A percentile compares a stretch with the other conserved stretches of the same genome.
These are phyloP conservation scores for Gaillardinia entomophila DNA, from an alignment of 805 yeast species.

Conservation along the genomic window DNA sequence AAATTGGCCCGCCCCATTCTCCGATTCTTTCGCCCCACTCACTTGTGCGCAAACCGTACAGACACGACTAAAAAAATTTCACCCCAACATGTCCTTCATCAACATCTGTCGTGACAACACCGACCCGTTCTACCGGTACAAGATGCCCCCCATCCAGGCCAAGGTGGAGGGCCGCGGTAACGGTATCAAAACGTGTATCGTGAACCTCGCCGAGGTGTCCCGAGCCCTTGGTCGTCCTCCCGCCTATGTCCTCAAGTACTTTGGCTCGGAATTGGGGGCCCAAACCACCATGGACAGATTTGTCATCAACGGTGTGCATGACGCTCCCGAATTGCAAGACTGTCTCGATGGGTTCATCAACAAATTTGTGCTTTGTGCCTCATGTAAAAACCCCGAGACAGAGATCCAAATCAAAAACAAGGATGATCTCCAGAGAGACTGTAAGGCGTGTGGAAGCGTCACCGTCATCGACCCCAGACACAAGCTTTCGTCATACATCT, in stretches of 20 bases:
- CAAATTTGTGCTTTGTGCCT: conserved; percentile 88
- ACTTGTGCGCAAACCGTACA: too few species aligned
- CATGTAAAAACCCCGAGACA: conserved; percentile 97
- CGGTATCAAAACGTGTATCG: conserved; percentile 94
- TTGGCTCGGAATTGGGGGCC: conserved; percentile 96
- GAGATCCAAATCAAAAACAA: conserved; percentile 76
- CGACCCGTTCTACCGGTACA: conserved; percentile 98
- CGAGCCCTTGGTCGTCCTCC: conserved; percentile 93
- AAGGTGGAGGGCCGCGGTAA: conserved; percentile 98
- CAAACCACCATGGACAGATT: conserved; percentile 83
- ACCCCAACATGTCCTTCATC: conserved; percentile 65
- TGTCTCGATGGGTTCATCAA: conserved; percentile 88
- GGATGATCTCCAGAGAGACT: conserved; percentile 77
- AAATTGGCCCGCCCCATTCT: too few species aligned
- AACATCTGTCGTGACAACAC: conserved; percentile 95
- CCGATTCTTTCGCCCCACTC: too few species aligned
- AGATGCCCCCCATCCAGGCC: conserved; percentile 97
- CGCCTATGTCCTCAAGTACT: conserved; percentile 84
- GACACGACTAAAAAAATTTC: neutral
- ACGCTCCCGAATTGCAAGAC: conserved; percentile 85
- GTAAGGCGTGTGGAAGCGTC: conserved; percentile 97
- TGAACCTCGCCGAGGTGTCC: conserved; percentile 88
- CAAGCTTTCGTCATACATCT: conserved; percentile 78
- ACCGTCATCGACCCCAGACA: conserved; percentile 79
- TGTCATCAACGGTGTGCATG: conserved; percentile 93